A percentile compares a stretch with the other conserved stretches of the same genome.
phyloP scores from a whole-genome alignment of 306 rosid genomes.

The Hylodesmum podocarpum region DNA sequence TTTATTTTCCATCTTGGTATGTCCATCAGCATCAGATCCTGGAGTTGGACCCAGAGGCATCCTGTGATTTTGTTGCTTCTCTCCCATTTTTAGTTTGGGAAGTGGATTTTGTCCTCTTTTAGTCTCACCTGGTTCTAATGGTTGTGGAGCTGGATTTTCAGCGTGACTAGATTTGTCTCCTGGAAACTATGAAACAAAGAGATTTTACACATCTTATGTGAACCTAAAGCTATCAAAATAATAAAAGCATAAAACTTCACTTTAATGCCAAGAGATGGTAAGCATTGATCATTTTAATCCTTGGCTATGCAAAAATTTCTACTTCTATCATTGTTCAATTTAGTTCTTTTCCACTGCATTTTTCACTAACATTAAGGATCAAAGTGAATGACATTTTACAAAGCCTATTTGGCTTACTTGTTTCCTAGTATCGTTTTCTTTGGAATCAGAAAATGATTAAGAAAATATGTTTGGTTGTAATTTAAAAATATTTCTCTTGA shows the following conservation, averaged over 20 bases:
- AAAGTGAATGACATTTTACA: background rate
- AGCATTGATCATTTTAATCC: background rate
- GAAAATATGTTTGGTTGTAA: no score
- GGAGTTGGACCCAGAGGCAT: slow-evolving; percentile 39
- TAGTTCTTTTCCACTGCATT: background rate
- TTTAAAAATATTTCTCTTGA: no score
- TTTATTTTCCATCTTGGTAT: slow-evolving; percentile 64
- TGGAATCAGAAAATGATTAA: no score
- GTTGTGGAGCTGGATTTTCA: slow-evolving; percentile 47
- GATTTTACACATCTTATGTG: slow-evolving; percentile 21
- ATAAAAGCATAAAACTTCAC: background rate
- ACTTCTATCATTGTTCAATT: background rate
- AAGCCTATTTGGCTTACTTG: no score
- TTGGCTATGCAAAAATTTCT: background rate
- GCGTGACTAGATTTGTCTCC: slow-evolving; percentile 69
- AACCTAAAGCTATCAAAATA: background rate
- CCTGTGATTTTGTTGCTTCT: slow-evolving; percentile 66
- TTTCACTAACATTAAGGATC: background rate
- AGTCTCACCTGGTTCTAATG: slow-evolving; percentile 51
- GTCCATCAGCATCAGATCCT: slow-evolving; percentile 63
- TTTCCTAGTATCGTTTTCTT: no score
- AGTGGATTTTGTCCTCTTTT: slow-evolving; percentile 55
- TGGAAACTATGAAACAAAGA: slow-evolving; percentile 68
- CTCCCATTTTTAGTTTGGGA: slow-evolving; percentile 54
- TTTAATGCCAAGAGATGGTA: background rate